Evolutionary conservation across 345 rosid genomes (phyloP), one percentile per base, ranked within the genome.

Genomic region (Linum lewisii): DNA sequence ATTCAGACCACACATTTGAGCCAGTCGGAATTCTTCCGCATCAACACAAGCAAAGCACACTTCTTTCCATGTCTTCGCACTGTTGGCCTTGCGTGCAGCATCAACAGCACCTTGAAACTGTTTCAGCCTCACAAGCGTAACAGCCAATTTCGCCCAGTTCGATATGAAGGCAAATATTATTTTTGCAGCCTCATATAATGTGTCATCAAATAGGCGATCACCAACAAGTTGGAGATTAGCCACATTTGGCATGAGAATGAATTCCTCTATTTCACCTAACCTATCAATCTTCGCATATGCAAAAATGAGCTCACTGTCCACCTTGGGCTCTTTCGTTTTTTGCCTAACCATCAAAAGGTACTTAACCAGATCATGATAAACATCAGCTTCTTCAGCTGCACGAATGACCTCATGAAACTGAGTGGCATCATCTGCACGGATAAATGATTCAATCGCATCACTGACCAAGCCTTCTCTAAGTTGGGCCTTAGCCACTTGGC

Each of bases 61-160:
- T 77, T 87, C 97, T 77, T 89, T 93, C 99, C 99, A 93, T 51
- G 97, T 93, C 83, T 89, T 93, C 26, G 95, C 94, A 68, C 97
- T 89, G 85, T 89, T 89, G 57, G 99, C 99, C 76, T 93, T 93
- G 55, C 99, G 77, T 67, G 99, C 97, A 44, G 99, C 99, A 64
- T 93, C 99, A 67, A 93, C 99, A 71, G 99, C 99, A 58, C 96
- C 85, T 76, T 93, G 99, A 77, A 89, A 93, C 72, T 93, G 99
- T 65, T 82, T 78, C 73, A 93, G 80, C 79, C 83, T 89, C 66
- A 93, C 99, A 60, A 93, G 88, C 4, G 99, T 89, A 72, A 78
- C 76, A 11, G 99, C 97, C 83, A 93, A 77, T 73, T 93, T 93
- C 62, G 92, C 97, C 99, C 99, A 93, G 84, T 93, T 93, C 3